Evolutionary conservation across 768 basidiomycete genomes (phyloP).

Genomic region (Hygrocybe punicea): DNA sequence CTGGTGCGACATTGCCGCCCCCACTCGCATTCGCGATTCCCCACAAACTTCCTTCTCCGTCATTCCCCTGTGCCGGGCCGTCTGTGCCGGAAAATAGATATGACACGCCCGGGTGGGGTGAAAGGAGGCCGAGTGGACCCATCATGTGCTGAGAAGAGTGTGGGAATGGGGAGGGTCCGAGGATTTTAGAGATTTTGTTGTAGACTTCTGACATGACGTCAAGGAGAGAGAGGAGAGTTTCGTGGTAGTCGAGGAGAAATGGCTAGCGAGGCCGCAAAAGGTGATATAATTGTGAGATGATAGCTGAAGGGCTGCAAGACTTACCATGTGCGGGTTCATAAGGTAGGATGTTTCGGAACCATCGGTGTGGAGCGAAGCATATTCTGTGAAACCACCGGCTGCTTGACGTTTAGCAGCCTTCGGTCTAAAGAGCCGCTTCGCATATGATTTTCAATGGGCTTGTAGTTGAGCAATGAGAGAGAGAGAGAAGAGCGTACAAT

Average conservation of each 20-base stretch:
- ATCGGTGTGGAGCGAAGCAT: slow-evolving; percentile 58
- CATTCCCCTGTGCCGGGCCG: neutral
- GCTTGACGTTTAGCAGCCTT: slow-evolving; percentile 52
- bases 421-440: slow-evolving; percentile 57
- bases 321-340: slow-evolving; percentile 68
- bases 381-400: slow-evolving; percentile 55
- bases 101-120: slow-evolving; percentile 79
- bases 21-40: slow-evolving; percentile 57
- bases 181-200: slow-evolving; percentile 77
- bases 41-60: slow-evolving; percentile 56
- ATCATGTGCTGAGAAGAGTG: slow-evolving; percentile 65
- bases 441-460: neutral
- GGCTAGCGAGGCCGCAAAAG: slow-evolving; percentile 47
- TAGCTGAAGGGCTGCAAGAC: slow-evolving; percentile 24
- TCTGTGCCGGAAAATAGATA: slow-evolving; percentile 63
- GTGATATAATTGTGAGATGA: neutral
- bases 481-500: slow-evolving; percentile 45
- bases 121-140: slow-evolving; percentile 70
- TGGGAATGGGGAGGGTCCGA: slow-evolving; percentile 78
- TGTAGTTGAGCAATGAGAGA: slow-evolving; percentile 10
- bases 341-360: slow-evolving; percentile 64
- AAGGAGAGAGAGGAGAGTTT: slow-evolving; percentile 81
- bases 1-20: slow-evolving; percentile 22
- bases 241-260: slow-evolving; percentile 86
- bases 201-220: slow-evolving; percentile 89